Percentiles rank a stretch among this genome's conserved stretches.
phyloP scores from a whole-genome alignment of 2,329 filamentous ascomycete species.

The Botrytis hyacinthi region DNA sequence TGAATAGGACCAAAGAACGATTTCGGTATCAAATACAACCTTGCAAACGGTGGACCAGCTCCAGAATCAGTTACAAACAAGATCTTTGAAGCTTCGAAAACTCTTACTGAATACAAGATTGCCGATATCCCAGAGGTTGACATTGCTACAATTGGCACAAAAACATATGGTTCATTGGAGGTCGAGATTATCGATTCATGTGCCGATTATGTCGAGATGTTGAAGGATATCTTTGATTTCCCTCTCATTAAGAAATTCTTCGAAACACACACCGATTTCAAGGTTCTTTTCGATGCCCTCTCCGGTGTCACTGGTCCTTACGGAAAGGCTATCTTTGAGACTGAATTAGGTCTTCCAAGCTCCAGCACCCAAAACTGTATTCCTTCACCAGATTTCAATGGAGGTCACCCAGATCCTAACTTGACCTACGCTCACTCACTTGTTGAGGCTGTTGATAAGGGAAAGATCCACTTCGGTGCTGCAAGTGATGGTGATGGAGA shows the following conservation, averaged over 20 bases:
- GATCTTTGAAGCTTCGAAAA: conserved; percentile 91
- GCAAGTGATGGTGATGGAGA: conserved; percentile 97
- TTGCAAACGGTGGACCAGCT: conserved; percentile 91
- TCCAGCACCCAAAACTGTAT: conserved; percentile 86
- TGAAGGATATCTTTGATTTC: conserved; percentile 99
- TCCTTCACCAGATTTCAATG: conserved; percentile 91
- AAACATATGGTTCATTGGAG: conserved; percentile 81
- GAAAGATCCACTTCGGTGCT: conserved; percentile 90
- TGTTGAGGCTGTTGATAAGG: conserved; percentile 89
- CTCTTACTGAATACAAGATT: conserved; percentile 87
- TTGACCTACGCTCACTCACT: conserved; percentile 94
- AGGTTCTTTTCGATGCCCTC: conserved; percentile 92
- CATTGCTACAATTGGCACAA: conserved; percentile 75
- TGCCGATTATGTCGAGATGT: conserved; percentile 86
- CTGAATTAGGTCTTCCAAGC: conserved; percentile 79
- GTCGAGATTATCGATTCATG: conserved; percentile 95
- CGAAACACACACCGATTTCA: conserved; percentile 82
- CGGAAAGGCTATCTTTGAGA: conserved; percentile 89
- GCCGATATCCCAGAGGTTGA: conserved; percentile 84
- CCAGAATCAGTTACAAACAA: conserved; percentile 97
- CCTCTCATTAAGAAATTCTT: conserved; percentile 94
- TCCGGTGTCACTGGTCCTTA: conserved; percentile 95
- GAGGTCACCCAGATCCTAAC: conserved; percentile 96
- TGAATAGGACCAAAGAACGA: conserved; percentile 81
- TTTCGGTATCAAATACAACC: conserved; percentile 99